Base-by-base conservation (phyloP, 1,139 yeast species). In the Saccharomyces hybrid region DNA sequence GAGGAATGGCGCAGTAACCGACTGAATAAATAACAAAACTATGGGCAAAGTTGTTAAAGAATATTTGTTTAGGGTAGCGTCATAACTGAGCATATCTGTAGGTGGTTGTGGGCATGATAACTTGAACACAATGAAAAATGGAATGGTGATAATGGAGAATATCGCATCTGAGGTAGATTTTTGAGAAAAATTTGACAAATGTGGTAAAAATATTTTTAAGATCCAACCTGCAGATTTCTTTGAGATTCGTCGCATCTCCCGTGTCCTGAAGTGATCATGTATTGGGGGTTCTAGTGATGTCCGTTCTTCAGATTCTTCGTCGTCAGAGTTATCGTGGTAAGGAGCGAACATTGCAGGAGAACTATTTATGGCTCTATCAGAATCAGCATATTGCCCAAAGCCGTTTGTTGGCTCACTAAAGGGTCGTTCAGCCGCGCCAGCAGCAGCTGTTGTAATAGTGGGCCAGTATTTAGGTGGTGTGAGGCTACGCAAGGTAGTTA, bases 31-130 rank as follows among this genome's bases (percentile, higher is more conserved):
- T 23, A 66, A 52, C 8, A 63, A 48, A 2, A 52, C 4, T 9
- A 63, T 41, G 32, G 59, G 63, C 3, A 58, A 44, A n/a, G 53
- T 51, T 2, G 63, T 52, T 20, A 54, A 54, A 5, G 47, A 47
- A 47, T 59, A 63, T 16, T 51, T 59, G 16, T 58, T 55, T 2
- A 55, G 30, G 3, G 44, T 28, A 5, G 56, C 56, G 50, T 64
- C 62, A 50, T 52, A 59, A 14, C 60, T 63, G 23, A 64, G 42
- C 11, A 65, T 44, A 8, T 57, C 58, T 11, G 53, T 50, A 9
- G 61, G 57, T 44, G 63, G 44, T 38, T 38, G 64, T 1, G 72
- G 72, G 50, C 70, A 65, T 28, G 68, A 61, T 13, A 67, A 30
- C 25, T 67, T 61, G 23, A 68, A 55, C 2, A 67, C 11, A 13